Percentiles rank a stretch among this genome's conserved stretches.
phyloP scores from a whole-genome alignment of 129 eudicot species.

The Deinandra increscens region DNA sequence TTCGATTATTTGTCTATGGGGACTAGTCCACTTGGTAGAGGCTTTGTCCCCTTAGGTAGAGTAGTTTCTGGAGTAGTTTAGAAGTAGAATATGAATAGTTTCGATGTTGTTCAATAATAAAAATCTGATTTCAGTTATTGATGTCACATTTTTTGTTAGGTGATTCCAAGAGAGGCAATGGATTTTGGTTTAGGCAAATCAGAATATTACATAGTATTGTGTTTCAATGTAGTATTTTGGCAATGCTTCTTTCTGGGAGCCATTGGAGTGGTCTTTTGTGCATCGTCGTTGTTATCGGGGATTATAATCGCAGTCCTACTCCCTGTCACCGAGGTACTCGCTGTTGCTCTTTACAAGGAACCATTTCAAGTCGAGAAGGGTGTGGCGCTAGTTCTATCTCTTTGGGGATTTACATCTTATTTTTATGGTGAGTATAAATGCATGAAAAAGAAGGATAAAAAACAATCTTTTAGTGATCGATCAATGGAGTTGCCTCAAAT shows the following conservation, averaged over 20 bases:
- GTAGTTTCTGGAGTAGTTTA: too few species aligned
- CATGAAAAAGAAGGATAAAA: conserved; percentile 20
- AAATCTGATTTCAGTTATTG: too few species aligned
- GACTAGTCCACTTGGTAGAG: too few species aligned
- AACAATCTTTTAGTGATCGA: conserved; percentile 10
- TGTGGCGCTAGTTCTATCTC: conserved; percentile 48
- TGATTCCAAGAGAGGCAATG: conserved; percentile 40
- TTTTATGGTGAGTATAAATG: conserved; percentile 47
- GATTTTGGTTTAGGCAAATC: conserved; percentile 33
- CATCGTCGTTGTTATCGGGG: conserved; percentile 45
- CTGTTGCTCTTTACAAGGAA: conserved; percentile 43
- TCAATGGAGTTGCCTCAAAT: conserved; percentile 23
- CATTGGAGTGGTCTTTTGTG: conserved; percentile 41
- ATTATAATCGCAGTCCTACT: conserved; percentile 42
- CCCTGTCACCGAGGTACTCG: conserved; percentile 42
- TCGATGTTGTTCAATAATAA: too few species aligned
- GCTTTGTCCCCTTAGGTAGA: too few species aligned
- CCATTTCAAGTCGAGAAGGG: conserved; percentile 49
- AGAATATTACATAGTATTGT: conserved; percentile 34
- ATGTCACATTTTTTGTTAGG: conserved; percentile 19
- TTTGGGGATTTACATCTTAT: conserved; percentile 54
- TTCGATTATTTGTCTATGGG: too few species aligned
- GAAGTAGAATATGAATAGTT: too few species aligned
- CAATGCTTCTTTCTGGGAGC: conserved; percentile 54
- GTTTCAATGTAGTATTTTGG: conserved; percentile 32